Base-by-base conservation (phyloP, 495 filamentous ascomycete genomes). In the Articulospora tetracladia region DNA sequence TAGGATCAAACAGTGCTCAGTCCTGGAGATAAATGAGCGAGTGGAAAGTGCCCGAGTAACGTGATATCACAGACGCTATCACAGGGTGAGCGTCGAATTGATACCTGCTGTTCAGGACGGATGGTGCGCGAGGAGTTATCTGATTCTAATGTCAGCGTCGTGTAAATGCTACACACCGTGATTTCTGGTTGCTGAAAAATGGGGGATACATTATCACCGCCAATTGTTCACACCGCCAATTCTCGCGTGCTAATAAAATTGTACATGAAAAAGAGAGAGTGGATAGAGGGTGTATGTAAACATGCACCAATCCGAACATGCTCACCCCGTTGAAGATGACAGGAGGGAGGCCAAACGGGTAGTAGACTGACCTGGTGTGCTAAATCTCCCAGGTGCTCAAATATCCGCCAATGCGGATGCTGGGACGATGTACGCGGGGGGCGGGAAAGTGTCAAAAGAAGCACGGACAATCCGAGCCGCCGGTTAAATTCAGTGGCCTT, bases 381-480 rank as follows among this genome's bases (percentile, higher is more conserved):
- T 25, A 58, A 60, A 61, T 58, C 52, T 60, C 39, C 39, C 47
- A 57, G 32, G 34, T 60, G 51, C 50, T 51, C 50, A 34, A 47
- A 51, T 64, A 64, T 58, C 64, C 61, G 59, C 61, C 55, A 69
- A 65, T 63, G 48, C 50, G 61, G 63, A 50, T 62, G 27, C 50
- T 51, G 59, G 66, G 32, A 48, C 53, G 15, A 22, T 13, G 28
- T 2, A 53, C 22, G 54, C 39, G 58, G 55, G 58, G 50, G 34
- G 58, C 44, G 58, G 47, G 44, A 57, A 30, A 50, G 46, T 34
- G 34, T 57, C 8, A 44, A 44, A 19, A 48, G 32, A 57, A 46
- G 66, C 63, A 68, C 66, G 63, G 63, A 49, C 57, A 51, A 55
- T 53, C 64, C 39, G 41, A 63, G 46, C 56, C 47, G 49, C 60